phyloP scores from a whole-genome alignment of 352 stramenopile species.

The Phytophthora chlamydospora region DNA sequence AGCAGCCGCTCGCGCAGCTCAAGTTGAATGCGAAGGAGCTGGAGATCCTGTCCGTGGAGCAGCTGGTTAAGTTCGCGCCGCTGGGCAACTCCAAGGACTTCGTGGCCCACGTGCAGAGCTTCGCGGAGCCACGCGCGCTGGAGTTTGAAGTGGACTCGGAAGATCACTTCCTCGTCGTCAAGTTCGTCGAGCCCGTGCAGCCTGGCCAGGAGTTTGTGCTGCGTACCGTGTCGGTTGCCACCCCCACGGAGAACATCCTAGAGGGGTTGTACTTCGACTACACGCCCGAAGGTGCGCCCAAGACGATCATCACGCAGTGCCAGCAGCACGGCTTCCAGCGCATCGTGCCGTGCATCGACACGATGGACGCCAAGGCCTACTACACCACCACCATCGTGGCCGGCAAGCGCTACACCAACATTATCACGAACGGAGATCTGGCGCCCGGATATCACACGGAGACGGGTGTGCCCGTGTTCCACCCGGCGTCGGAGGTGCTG shows the following conservation, averaged over 20 bases:
- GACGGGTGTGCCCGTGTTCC: slow-evolving; percentile 66
- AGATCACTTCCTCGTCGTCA: slow-evolving; percentile 76
- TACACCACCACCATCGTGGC: slow-evolving; percentile 83
- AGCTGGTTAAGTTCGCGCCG: slow-evolving; percentile 51
- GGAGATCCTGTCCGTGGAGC: slow-evolving; percentile 65
- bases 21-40: slow-evolving; percentile 84
- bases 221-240: slow-evolving; percentile 67
- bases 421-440: slow-evolving; percentile 82
- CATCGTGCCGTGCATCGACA: slow-evolving; percentile 81
- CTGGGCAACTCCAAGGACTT: slow-evolving; percentile 54
- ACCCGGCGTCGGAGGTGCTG: slow-evolving; percentile 57
- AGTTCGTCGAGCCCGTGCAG: slow-evolving; percentile 57
- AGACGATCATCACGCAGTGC: slow-evolving; percentile 86
- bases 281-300: slow-evolving; percentile 64
- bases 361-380: slow-evolving; percentile 83
- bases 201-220: slow-evolving; percentile 73
- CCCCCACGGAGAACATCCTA: slow-evolving; percentile 78
- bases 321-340: slow-evolving; percentile 84
- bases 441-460: slow-evolving; percentile 67
- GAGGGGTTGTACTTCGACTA: slow-evolving; percentile 85
- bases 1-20: slow-evolving; percentile 48
- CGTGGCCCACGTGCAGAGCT: slow-evolving; percentile 63
- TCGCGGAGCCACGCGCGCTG: slow-evolving; percentile 46
- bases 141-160: slow-evolving; percentile 64
- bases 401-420: slow-evolving; percentile 79